Conservation (phyloP, 129 eudicot genomes). For the Escallonia rubra region DNA sequence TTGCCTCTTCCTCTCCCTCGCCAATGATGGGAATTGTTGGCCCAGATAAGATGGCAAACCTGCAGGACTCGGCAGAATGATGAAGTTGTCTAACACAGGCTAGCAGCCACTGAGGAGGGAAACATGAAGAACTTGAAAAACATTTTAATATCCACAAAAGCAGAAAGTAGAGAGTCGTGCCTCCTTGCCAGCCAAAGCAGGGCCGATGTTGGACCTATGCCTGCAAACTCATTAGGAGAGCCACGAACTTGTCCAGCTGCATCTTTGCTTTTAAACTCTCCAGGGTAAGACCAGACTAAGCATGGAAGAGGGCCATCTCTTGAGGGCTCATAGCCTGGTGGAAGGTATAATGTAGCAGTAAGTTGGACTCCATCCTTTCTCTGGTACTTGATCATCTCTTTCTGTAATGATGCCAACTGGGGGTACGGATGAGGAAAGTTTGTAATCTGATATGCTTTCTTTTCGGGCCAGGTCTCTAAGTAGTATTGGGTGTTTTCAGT, state of each 20-base stretch:
- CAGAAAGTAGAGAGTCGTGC: conserved; percentile 18
- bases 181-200: conserved; percentile 95
- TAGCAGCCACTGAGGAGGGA: neutral
- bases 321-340: conserved; percentile 85
- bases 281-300: conserved; percentile 95
- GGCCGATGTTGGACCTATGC: conserved; percentile 90
- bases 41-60: conserved; percentile 89
- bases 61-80: conserved; percentile 28
- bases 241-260: conserved; percentile 99
- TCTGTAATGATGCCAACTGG: conserved; percentile 75
- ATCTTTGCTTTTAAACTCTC: conserved; percentile 93
- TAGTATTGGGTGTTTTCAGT: conserved; percentile 91
- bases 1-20: conserved; percentile 98
- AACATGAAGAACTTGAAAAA: neutral
- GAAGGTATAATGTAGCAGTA: conserved; percentile 90
- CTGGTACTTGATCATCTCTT: conserved; percentile 86
- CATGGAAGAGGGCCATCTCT: conserved; percentile 97
- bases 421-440: conserved; percentile 96
- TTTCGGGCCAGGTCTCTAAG: conserved; percentile 83
- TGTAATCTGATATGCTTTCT: conserved; percentile 62
- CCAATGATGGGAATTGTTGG: conserved; percentile 99
- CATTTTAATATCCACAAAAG: neutral
- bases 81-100: neutral
- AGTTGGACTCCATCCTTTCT: conserved; percentile 95
- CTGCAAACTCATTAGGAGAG: conserved; percentile 91